Conservation (phyloP, 805 yeast genomes). For the Saccharomyces paradoxus region DNA sequence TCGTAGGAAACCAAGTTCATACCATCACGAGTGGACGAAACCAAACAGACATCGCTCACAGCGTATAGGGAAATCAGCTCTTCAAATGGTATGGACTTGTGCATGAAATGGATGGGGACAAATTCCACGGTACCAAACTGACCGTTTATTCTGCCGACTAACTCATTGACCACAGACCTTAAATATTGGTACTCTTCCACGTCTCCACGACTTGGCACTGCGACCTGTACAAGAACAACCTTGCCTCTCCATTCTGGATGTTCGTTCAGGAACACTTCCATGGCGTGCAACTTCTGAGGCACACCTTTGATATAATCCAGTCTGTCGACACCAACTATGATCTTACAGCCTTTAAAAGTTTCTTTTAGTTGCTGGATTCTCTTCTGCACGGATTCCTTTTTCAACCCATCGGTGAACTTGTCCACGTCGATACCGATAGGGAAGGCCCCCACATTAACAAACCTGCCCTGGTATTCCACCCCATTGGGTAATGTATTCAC, state of each 20-base stretch:
- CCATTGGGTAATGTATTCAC: conserved; percentile 87
- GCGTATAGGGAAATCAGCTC: conserved; percentile 85
- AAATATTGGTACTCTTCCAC: conserved; percentile 95
- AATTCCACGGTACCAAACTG: conserved; percentile 93
- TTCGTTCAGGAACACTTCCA: conserved; percentile 82
- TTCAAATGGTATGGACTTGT: conserved; percentile 81
- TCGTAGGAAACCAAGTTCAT: conserved; percentile 96
- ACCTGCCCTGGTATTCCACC: conserved; percentile 64
- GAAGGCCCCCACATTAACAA: conserved; percentile 87
- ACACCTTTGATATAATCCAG: conserved; percentile 96
- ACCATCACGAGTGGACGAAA: conserved; percentile 93
- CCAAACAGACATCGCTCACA: conserved; percentile 82
- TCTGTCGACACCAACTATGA: conserved; percentile 94
- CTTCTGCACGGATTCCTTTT: conserved; percentile 49
- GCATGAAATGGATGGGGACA: conserved; percentile 95
- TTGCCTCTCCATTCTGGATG: conserved; percentile 99
- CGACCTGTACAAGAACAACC: conserved; percentile 90
- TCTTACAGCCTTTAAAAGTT: conserved; percentile 66
- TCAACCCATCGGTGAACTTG: conserved; percentile 73
- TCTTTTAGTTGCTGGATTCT: conserved; percentile 57
- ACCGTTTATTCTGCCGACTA: conserved; percentile 95
- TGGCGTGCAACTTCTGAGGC: conserved; percentile 93
- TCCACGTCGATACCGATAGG: conserved; percentile 99
- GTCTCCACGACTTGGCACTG: conserved; percentile 95
- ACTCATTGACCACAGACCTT: conserved; percentile 88